phyloP scores from a whole-genome alignment of 805 yeast species.

The Tetrapisispora nanseiensis region DNA sequence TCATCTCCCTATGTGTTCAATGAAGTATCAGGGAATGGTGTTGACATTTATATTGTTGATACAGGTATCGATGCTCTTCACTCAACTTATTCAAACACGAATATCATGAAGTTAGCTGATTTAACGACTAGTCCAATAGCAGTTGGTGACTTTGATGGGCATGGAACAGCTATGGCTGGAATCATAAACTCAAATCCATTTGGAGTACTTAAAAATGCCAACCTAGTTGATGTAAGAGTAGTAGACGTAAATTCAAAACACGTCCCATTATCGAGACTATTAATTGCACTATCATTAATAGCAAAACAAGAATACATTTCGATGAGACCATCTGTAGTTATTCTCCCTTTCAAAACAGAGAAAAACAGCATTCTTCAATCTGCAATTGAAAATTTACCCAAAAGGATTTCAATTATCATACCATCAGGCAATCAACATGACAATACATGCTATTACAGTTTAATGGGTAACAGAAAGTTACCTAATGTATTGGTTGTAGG shows the following conservation, averaged over 20 bases:
- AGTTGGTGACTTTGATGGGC: slow-evolving; percentile 64
- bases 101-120: slow-evolving; percentile 37
- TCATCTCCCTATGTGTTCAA: slow-evolving; percentile 41
- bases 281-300: slow-evolving; percentile 58
- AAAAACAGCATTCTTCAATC: slow-evolving; percentile 56
- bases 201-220: slow-evolving; percentile 72
- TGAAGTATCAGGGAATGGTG: slow-evolving; percentile 43
- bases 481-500: slow-evolving; percentile 56
- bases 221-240: slow-evolving; percentile 65
- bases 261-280: slow-evolving; percentile 58
- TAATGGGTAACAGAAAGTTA: slow-evolving; percentile 66
- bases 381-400: slow-evolving; percentile 67
- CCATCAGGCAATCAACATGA: slow-evolving; percentile 82
- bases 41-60: slow-evolving; percentile 71
- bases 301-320: slow-evolving; percentile 43
- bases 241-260: slow-evolving; percentile 50
- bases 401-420: slow-evolving; percentile 54
- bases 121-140: slow-evolving; percentile 37
- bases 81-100: slow-evolving; percentile 54
- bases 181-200: slow-evolving; percentile 65
- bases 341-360: slow-evolving; percentile 32
- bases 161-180: slow-evolving; percentile 93
- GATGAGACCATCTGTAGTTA: slow-evolving; percentile 36
- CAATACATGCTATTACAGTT: slow-evolving; percentile 78
- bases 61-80: slow-evolving; percentile 64